Base-by-base conservation (phyloP, 2,329 filamentous ascomycete species). In the Fusarium anguioides region DNA sequence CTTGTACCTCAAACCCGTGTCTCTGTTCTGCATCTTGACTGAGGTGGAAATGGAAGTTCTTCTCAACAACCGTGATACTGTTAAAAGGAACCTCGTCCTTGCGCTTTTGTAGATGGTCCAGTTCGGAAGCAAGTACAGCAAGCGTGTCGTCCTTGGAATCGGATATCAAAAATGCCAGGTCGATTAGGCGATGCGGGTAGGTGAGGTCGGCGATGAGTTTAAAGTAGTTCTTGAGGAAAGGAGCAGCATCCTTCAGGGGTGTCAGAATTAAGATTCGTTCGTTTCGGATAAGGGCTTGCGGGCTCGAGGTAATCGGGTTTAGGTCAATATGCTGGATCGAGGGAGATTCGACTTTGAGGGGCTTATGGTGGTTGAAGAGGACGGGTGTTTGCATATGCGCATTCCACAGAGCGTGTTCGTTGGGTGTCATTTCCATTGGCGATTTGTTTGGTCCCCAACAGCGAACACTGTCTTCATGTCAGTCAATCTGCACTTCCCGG, bases 381-480 rank as follows among this genome's bases (percentile, higher is more conserved):
- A 99, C 94, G 47, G 96, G 96, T 5, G 96, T 98, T 73, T 94
- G 90, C 66, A 96, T 83, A 76, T 97, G 94, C 58, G 89, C 89
- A 70, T 92, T 91, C 96, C 96, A 99, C 68, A 93, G 87, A 64
- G 90, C 90, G 78, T 95, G 91, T 77, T 99, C 96, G 77, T 97
- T 97, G 55, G 91, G 83, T 39, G 91, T 88, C 93, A 99, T 97
- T 68, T 96, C 89, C 89, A 97, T 96, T 51, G 96, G 96, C n/a
- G 96, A 88, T 83, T 96, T 97, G 23, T 91, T 88, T 15, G 96
- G 95, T 14, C 96, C 96, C 87, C 94, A 98, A 83, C 96, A 99
- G 81, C 97, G 97, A 81, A 97, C 97, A 81, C 95, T 98, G 75
- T 66, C 66, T 35, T 39, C 29, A 41, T 50, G 68, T 70, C 48